These are phyloP conservation scores for Rosa chinensis DNA, from an alignment of 306 rosid genomes.

Conservation along the genomic window DNA sequence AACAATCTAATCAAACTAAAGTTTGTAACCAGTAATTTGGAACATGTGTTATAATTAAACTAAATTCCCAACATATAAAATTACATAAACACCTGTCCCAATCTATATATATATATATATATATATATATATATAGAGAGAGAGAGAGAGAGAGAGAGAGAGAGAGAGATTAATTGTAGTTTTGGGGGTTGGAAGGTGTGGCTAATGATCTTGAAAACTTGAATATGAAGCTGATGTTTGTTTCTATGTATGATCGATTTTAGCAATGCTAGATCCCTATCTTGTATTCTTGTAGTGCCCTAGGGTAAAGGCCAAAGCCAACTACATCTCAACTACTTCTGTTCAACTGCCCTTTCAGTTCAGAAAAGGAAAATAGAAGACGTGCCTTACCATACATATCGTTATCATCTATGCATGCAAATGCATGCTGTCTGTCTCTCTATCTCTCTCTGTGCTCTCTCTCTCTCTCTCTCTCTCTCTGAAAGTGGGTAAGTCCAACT, in stretches of 20 bases:
- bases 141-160: slow-evolving; percentile 1
- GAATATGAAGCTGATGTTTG: neutral
- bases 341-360: slow-evolving; percentile 43
- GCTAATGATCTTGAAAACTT: neutral
- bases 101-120: neutral
- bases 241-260: neutral
- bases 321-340: slow-evolving; percentile 46
- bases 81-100: neutral
- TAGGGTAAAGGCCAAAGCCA: slow-evolving; percentile 31
- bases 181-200: slow-evolving; percentile 5
- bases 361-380: slow-evolving; percentile 13
- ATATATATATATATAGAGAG: too few species aligned
- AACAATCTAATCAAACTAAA: slow-evolving; percentile 7
- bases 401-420: slow-evolving; percentile 47
- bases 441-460: slow-evolving; percentile 31
- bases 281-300: neutral
- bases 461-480: slow-evolving; percentile 17
- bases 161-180: neutral
- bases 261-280: neutral
- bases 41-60: slow-evolving; percentile 6
- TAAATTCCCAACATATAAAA: neutral
- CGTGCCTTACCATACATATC: slow-evolving; percentile 32
- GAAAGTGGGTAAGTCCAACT: slow-evolving; percentile 46
- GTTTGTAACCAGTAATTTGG: neutral
- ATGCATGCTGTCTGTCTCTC: slow-evolving; percentile 1